Evolutionary conservation across 2,329 filamentous ascomycete genomes (phyloP), one percentile per base, ranked within the genome.

Genomic region (Lachnellula willkommii): DNA sequence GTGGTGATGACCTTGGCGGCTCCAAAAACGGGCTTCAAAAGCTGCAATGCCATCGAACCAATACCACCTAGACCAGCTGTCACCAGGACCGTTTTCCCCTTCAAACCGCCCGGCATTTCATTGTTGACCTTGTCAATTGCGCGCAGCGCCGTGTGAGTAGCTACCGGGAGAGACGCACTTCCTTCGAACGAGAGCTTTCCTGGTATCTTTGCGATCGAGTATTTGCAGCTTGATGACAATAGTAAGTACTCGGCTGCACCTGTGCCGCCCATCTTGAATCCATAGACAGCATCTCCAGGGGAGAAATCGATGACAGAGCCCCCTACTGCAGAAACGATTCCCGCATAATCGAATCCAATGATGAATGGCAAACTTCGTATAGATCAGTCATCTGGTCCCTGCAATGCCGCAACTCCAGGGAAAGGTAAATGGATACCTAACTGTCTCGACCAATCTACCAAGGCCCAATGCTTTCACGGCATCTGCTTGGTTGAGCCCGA

Each of bases 1-100:
- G 74, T 75, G 1, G 73, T 75, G 45, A 77, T 75, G 39, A 76
- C 73, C 53, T 72, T 73, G n/a, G 67, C 69, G 1, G 71, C 74
- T 1, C 67, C 60, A 54, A 75, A 76, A 2, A 73, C 66, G 35
- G 72, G 67, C 53, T 75, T 75, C 24, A 73, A 71, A 5, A 77
- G 58, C 59, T 75, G 73, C 36, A 72, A 69, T 40, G 64, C 73
- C 48, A 69, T 68, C 11, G 64, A 53, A 2, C 71, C 71, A 0
- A 67, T 70, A 2, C 70, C 71, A 20, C 69, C 64, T 48, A 73
- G 60, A 1, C 69, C 71, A 49, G 63, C 71, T 9, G 69, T 68
- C 1, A 73, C 57, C 17, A 72, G 69, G 0, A 72, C 68, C 1
- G 70, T 72, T 50, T 71, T 72, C 4, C 69, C 74, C 5, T 67